Evolutionary conservation across 2,329 filamentous ascomycete genomes (phyloP).

Genomic region (Verticillium tricorpus): DNA sequence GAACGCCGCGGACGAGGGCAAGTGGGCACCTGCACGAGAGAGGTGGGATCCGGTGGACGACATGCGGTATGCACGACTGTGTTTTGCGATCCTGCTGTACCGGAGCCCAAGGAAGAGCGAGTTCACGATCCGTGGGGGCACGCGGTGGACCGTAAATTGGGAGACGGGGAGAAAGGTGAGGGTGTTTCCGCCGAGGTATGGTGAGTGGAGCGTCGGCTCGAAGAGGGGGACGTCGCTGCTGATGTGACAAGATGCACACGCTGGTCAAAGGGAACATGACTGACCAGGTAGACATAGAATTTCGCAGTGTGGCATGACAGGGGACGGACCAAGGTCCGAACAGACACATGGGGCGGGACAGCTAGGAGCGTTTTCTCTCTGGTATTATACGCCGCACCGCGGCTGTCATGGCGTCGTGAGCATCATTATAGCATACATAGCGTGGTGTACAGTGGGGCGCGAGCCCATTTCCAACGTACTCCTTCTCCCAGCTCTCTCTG

Average conservation of each 20-base stretch:
- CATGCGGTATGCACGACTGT: conserved; percentile 55
- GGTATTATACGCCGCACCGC: not conserved
- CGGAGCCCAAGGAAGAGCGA: conserved; percentile 54
- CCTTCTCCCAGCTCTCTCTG: not conserved
- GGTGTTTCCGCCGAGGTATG: conserved; percentile 50
- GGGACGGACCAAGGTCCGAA: not conserved
- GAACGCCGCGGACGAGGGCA: conserved; percentile 44
- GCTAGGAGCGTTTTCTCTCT: not conserved
- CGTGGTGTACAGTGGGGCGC: not conserved
- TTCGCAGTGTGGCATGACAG: not conserved
- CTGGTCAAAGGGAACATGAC: no score
- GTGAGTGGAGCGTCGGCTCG: conserved; percentile 28
- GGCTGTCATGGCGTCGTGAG: conserved; percentile 3
- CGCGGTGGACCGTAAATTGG: conserved; percentile 58
- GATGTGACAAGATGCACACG: not conserved
- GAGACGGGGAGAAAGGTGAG: conserved; percentile 49
- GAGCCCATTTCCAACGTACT: not conserved
- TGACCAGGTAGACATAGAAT: no score
- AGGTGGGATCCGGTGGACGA: conserved; percentile 31
- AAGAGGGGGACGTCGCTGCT: not conserved
- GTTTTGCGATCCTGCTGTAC: conserved; percentile 54
- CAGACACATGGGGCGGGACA: not conserved
- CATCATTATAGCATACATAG: conserved; percentile 3
- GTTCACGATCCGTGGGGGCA: conserved; percentile 52
- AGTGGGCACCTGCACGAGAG: conserved; percentile 45